Percentiles rank a stretch among this genome's conserved stretches.
phyloP scores from a whole-genome alignment of 2,329 filamentous ascomycete genomes.

The Neurospora crassa region DNA sequence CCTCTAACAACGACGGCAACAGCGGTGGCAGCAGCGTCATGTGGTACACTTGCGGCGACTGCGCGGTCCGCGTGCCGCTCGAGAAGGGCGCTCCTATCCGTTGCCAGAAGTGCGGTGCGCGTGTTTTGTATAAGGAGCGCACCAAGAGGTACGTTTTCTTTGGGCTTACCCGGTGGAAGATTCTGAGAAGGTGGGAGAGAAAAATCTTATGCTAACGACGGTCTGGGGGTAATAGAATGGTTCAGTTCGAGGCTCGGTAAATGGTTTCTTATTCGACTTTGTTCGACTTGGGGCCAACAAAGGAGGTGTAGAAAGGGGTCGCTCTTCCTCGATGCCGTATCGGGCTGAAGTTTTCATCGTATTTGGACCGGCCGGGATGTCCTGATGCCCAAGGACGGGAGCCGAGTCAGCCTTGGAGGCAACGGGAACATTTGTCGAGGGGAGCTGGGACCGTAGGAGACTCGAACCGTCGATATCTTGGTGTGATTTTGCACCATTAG shows the following conservation, averaged over 20 bases:
- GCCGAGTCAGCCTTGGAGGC: not conserved
- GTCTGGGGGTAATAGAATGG: slow-evolving; percentile 56
- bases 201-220: slow-evolving; percentile 18
- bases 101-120: slow-evolving; percentile 88
- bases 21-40: slow-evolving; percentile 37
- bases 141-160: slow-evolving; percentile 70
- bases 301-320: not conserved
- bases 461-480: not conserved
- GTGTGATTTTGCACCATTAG: not conserved
- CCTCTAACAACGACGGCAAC: slow-evolving; percentile 30
- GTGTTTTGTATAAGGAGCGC: slow-evolving; percentile 94
- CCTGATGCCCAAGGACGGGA: not conserved
- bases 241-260: slow-evolving; percentile 93
- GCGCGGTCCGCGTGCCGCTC: slow-evolving; percentile 65
- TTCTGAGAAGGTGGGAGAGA: not conserved
- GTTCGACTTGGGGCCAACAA: not conserved
- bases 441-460: not conserved
- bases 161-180: not conserved
- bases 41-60: slow-evolving; percentile 74
- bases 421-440: not conserved
- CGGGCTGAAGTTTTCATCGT: not conserved
- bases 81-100: slow-evolving; percentile 73
- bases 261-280: not conserved
- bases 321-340: not conserved
- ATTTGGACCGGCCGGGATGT: not conserved